Base-by-base conservation (phyloP, 805 yeast species). In the Blastobotrys parvus region DNA sequence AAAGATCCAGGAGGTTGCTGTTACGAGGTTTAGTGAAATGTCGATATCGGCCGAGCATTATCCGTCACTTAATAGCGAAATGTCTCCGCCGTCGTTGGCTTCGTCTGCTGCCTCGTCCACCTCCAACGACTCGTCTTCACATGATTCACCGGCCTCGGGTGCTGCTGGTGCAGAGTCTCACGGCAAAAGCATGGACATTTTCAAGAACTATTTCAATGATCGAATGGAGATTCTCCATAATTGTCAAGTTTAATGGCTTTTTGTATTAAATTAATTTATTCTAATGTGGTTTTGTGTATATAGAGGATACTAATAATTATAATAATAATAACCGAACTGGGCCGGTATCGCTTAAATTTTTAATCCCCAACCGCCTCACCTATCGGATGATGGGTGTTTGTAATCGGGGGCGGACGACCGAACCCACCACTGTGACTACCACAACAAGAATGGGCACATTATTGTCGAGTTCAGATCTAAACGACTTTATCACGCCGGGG, bases 401-500 rank as follows among this genome's bases (percentile, higher is more conserved):
- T n/a, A n/a, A n/a, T n/a, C n/a, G n/a, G n/a, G n/a, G n/a, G n/a
- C n/a, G n/a, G n/a, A n/a, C n/a, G n/a, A n/a, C n/a, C n/a, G n/a
- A n/a, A n/a, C n/a, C n/a, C n/a, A n/a, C n/a, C n/a, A n/a, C n/a
- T n/a, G n/a, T n/a, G n/a, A n/a, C n/a, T n/a, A n/a, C n/a, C n/a
- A n/a, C 41, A 25, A 33, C 13, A 29, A 29, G 17, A 16, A 88
- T 89, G 97, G 82, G 94, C 64, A 87, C 96, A 1, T 67, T 89
- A 34, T 69, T 90, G 42, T 82, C 94, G 6, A 89, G 87, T 18
- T 92, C 85, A 45, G 97, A 92, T 57, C 67, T 92, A 45, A 92
- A 92, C 63, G 98, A 92, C 63, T 92, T 88, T 64, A 90, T 92
- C 35, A 74, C 84, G 25, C 98, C 97, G 0, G 94, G 95, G 0